Percentiles rank a stretch among this genome's conserved stretches.
These are phyloP conservation scores for Pleochaeta shiraiana DNA, from an alignment of 2,329 filamentous ascomycete genomes.

Conservation along the genomic window DNA sequence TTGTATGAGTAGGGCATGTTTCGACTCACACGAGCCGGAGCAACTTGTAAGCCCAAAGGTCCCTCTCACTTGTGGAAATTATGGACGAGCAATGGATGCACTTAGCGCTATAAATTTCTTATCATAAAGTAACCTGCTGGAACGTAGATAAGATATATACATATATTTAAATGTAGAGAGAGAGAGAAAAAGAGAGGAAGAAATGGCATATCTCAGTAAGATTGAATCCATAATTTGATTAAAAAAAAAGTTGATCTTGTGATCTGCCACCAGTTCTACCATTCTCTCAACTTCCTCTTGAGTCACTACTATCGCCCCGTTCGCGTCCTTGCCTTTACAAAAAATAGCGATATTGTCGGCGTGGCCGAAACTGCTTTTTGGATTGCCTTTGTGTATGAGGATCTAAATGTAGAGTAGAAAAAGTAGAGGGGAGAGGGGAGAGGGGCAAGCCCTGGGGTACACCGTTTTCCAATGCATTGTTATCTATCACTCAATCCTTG, in stretches of 20 bases:
- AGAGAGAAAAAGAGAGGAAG: background rate
- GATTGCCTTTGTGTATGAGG: background rate
- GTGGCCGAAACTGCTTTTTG: background rate
- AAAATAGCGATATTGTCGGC: background rate
- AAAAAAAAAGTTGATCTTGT: background rate
- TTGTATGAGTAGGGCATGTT: background rate
- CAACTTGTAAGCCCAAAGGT: background rate
- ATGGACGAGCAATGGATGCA: background rate
- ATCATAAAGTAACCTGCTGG: background rate
- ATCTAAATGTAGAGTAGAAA: background rate
- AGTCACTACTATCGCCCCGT: background rate
- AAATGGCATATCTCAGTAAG: background rate
- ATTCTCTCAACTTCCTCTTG: too few relatives aligned
- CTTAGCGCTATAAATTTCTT: background rate
- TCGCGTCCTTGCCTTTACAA: background rate
- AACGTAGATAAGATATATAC: background rate
- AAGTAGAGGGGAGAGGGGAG: background rate
- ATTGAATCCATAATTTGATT: background rate
- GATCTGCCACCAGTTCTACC: too few relatives aligned
- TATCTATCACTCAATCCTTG: background rate
- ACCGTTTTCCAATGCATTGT: background rate
- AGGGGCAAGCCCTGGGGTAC: too few relatives aligned
- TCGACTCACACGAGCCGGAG: background rate
- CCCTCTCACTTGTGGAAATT: background rate
- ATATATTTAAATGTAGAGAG: background rate